phyloP scores from a whole-genome alignment of 2,329 filamentous ascomycete genomes.

The Mycosphaerella sp. region DNA sequence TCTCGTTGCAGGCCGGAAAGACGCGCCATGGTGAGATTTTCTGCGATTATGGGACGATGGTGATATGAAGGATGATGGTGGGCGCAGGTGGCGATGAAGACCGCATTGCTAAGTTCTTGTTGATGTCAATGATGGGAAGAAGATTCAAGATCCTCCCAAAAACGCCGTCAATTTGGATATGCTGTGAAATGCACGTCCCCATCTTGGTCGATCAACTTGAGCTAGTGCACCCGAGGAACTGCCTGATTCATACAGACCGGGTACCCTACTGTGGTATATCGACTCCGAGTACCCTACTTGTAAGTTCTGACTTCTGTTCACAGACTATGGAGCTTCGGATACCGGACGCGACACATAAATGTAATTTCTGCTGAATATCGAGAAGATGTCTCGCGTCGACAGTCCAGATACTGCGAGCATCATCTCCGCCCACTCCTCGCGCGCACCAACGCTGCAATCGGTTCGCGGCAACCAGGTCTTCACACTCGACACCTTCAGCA shows the following conservation, averaged over 20 bases:
- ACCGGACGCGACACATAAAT: neutral
- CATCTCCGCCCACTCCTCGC: conserved; percentile 31
- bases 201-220: conserved; percentile 1
- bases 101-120: neutral
- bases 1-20: conserved; percentile 87
- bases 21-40: conserved; percentile 35
- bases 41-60: neutral
- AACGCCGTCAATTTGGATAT: neutral
- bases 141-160: neutral
- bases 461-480: conserved; percentile 48
- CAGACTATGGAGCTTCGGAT: neutral
- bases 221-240: neutral
- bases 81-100: neutral
- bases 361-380: neutral
- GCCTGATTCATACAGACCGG: too few relatives aligned
- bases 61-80: neutral
- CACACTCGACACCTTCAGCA: conserved; percentile 67
- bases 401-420: conserved; percentile 39
- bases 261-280: too few relatives aligned
- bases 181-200: neutral
- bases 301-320: neutral
- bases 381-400: conserved; percentile 17
- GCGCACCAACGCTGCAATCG: conserved; percentile 26
- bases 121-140: neutral
- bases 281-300: neutral